Percentiles rank a stretch among this genome's conserved stretches.
phyloP scores from a whole-genome alignment of 2,329 filamentous ascomycete genomes.

The Calonectria pseudoturangicola region DNA sequence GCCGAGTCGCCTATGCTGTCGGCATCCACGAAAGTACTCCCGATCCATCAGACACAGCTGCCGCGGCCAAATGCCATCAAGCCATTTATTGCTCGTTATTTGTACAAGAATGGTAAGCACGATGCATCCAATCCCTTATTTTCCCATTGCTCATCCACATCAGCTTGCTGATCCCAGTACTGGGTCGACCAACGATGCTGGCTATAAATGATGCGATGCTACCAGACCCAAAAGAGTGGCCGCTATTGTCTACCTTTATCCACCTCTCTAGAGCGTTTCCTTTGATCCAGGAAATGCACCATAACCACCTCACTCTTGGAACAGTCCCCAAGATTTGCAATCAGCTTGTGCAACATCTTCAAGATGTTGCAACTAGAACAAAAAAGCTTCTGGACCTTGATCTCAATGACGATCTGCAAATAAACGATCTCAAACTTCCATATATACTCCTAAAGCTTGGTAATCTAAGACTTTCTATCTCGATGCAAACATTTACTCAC shows the following conservation, averaged over 20 bases:
- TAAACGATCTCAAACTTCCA: not conserved
- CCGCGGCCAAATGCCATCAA: not conserved
- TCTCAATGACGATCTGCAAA: not conserved
- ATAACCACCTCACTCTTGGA: not conserved
- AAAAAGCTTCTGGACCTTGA: not conserved
- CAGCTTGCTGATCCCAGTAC: constrained; percentile 10
- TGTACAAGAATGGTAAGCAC: not conserved
- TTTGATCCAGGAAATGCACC: not conserved
- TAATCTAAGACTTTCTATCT: not conserved
- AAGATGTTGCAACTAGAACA: not conserved
- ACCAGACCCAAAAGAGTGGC: not conserved
- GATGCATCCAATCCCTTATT: fast-evolving
- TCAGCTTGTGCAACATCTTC: not conserved
- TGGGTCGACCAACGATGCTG: not conserved
- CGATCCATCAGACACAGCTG: not conserved
- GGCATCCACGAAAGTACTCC: constrained; percentile 1
- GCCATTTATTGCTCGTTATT: constrained; percentile 12
- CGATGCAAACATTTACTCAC: not conserved
- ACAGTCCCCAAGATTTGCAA: constrained; percentile 12
- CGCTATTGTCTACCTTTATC: not conserved
- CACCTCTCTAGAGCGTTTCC: constrained; percentile 8
- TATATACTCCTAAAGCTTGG: constrained; percentile 12
- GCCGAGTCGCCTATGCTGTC: constrained; percentile 8
- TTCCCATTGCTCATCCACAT: not conserved
- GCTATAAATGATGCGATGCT: not conserved